Percentiles rank a stretch among this genome's conserved stretches.
Evolutionary conservation across 495 filamentous ascomycete genomes (phyloP).

Genomic region (Talaromyces wortmannii): DNA sequence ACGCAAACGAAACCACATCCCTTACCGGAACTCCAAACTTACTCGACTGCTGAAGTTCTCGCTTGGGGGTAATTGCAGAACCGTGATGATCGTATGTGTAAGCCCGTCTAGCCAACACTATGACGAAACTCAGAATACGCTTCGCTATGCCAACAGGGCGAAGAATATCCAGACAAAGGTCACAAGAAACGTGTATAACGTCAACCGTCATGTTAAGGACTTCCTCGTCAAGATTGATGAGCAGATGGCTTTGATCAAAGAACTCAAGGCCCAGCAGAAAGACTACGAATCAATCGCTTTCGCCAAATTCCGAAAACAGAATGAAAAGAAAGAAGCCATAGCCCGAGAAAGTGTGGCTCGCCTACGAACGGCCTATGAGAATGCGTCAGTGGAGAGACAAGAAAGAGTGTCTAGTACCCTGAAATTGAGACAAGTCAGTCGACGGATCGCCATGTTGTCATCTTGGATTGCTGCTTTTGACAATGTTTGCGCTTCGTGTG

Average conservation of each 20-base stretch:
- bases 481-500: constrained; percentile 62
- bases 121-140: constrained; percentile 96
- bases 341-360: constrained; percentile 77
- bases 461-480: constrained; percentile 95
- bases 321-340: constrained; percentile 70
- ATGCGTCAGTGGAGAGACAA: constrained; percentile 68
- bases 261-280: constrained; percentile 86
- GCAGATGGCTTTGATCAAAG: constrained; percentile 88
- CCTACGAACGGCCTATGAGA: constrained; percentile 77
- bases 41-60: constrained; percentile 96
- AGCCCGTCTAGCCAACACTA: constrained; percentile 96
- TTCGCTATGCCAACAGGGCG: constrained; percentile 94
- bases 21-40: constrained; percentile 96
- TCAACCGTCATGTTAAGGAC: constrained; percentile 98
- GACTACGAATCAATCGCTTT: constrained; percentile 83
- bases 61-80: constrained; percentile 95
- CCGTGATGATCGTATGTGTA: constrained; percentile 99
- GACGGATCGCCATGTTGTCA: constrained; percentile 74
- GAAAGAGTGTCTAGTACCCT: constrained; percentile 77
- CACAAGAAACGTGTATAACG: constrained; percentile 96
- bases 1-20: constrained; percentile 87
- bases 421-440: constrained; percentile 75
- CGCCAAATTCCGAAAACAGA: constrained; percentile 81
- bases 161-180: constrained; percentile 99
- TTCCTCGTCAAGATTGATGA: constrained; percentile 97